Percentiles rank a stretch among this genome's conserved stretches.
Conservation (phyloP, 495 filamentous ascomycete genomes). For the Penicillium arizonense region DNA sequence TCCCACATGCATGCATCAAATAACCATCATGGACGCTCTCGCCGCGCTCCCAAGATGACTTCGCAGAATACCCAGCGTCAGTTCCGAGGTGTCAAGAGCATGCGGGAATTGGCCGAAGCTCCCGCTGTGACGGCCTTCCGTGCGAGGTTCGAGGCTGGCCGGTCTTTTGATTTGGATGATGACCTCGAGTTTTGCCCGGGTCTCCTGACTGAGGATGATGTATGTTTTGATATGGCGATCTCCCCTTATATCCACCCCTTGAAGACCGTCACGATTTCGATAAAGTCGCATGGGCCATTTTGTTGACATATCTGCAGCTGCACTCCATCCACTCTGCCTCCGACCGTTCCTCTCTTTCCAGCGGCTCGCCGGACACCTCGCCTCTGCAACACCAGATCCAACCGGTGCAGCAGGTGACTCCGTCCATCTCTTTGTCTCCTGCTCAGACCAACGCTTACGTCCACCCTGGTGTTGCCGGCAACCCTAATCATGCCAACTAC, state of each 20-base stretch:
- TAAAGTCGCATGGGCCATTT: not conserved
- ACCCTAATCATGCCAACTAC: slow-evolving; percentile 64
- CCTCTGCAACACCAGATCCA: slow-evolving; percentile 79
- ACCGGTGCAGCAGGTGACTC: slow-evolving; percentile 71
- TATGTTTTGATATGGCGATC: slow-evolving; percentile 54
- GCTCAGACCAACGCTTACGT: slow-evolving; percentile 65
- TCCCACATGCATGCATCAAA: slow-evolving; percentile 51
- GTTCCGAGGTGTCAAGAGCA: slow-evolving; percentile 76
- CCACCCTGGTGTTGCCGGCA: slow-evolving; percentile 52
- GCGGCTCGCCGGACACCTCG: slow-evolving; percentile 90
- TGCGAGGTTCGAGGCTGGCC: slow-evolving; percentile 81
- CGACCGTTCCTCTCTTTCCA: slow-evolving; percentile 91
- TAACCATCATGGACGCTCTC: slow-evolving; percentile 82
- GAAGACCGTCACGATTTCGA: slow-evolving; percentile 5
- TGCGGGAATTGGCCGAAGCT: slow-evolving; percentile 84
- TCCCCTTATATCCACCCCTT: slow-evolving; percentile 1
- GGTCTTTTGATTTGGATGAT: slow-evolving; percentile 96
- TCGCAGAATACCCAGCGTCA: slow-evolving; percentile 82
- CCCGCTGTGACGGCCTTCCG: slow-evolving; percentile 73
- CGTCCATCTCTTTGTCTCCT: slow-evolving; percentile 77
- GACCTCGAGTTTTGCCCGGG: slow-evolving; percentile 95
- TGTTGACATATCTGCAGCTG: slow-evolving; percentile 53
- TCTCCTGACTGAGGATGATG: slow-evolving; percentile 93
- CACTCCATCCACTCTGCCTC: slow-evolving; percentile 86
- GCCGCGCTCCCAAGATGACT: slow-evolving; percentile 79